Percentiles rank a stretch among this genome's conserved stretches.
Conservation (phyloP, 1,284 basidiomycete genomes). For the Sporisorium graminicola region DNA sequence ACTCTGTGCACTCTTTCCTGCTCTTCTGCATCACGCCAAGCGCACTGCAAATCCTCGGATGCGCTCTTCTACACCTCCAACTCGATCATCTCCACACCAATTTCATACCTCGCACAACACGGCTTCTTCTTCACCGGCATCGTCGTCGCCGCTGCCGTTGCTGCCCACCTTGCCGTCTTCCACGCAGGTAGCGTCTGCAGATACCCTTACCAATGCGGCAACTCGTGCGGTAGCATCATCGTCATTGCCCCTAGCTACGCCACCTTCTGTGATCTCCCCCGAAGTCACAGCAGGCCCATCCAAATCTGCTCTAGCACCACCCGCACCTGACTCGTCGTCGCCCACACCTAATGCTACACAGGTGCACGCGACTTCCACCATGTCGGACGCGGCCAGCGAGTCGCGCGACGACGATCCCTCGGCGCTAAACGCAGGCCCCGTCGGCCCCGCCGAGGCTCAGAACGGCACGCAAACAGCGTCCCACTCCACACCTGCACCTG, state of each 20-base stretch:
- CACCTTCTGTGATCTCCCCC: not conserved
- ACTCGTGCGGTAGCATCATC: not conserved
- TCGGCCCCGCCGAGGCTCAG: not conserved
- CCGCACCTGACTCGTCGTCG: not conserved
- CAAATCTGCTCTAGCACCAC: not conserved
- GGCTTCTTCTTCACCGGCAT: not conserved
- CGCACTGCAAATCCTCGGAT: slow-evolving; percentile 28
- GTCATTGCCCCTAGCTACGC: not conserved
- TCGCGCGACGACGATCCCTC: slow-evolving; percentile 25
- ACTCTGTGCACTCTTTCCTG: slow-evolving; percentile 9
- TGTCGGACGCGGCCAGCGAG: slow-evolving; percentile 37
- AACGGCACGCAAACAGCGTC: not conserved
- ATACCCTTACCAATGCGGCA: slow-evolving; percentile 12
- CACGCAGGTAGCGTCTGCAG: not conserved
- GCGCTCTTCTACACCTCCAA: slow-evolving; percentile 16
- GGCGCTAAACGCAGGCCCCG: slow-evolving; percentile 1
- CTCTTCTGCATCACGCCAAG: slow-evolving; percentile 6
- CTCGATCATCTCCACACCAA: slow-evolving; percentile 33
- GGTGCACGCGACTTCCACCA: slow-evolving; percentile 11
- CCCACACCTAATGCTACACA: slow-evolving; percentile 18
- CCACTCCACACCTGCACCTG: not conserved
- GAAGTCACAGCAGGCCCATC: not conserved
- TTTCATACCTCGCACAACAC: slow-evolving; percentile 6
- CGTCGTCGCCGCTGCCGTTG: not conserved
- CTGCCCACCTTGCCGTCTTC: not conserved